Conservation (phyloP, 179 eudicot species). For the Dionaea muscipula region DNA sequence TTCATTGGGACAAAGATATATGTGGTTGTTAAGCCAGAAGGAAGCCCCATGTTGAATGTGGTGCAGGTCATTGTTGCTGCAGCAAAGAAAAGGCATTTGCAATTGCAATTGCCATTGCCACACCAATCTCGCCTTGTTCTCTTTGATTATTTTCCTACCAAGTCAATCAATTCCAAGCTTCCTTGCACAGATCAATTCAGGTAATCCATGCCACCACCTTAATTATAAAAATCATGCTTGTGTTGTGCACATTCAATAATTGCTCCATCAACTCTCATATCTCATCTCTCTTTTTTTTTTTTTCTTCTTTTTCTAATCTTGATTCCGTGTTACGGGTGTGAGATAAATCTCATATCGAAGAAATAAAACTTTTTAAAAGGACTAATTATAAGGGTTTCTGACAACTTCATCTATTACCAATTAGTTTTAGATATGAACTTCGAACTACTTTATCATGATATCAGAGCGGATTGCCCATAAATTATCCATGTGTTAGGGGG, state of each 20-base stretch:
- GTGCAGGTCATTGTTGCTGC: constrained; percentile 44
- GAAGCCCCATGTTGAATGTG: constrained; percentile 49
- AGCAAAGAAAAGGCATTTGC: constrained; percentile 32
- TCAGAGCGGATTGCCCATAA: too few relatives aligned
- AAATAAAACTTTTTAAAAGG: too few relatives aligned
- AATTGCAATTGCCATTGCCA: constrained; percentile 21
- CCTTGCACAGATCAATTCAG: constrained; percentile 49
- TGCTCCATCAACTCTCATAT: not conserved
- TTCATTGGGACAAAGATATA: constrained; percentile 47
- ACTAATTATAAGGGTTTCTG: too few relatives aligned
- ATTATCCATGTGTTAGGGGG: too few relatives aligned
- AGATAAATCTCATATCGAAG: too few relatives aligned
- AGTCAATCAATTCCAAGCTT: constrained; percentile 37
- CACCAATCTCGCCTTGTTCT: constrained; percentile 20
- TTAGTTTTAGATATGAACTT: too few relatives aligned
- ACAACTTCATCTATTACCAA: too few relatives aligned
- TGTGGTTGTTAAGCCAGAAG: constrained; percentile 46
- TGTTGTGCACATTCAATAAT: not conserved
- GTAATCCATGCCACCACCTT: constrained; percentile 15
- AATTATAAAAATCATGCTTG: not conserved
- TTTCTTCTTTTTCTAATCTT: too few relatives aligned
- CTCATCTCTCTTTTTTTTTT: too few relatives aligned
- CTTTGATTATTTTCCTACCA: constrained; percentile 23
- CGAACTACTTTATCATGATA: too few relatives aligned
- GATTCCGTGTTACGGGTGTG: too few relatives aligned